Percentiles rank a stretch among this genome's conserved stretches.
phyloP scores from a whole-genome alignment of 2,329 filamentous ascomycete species.

The Colletotrichum coccodes region DNA sequence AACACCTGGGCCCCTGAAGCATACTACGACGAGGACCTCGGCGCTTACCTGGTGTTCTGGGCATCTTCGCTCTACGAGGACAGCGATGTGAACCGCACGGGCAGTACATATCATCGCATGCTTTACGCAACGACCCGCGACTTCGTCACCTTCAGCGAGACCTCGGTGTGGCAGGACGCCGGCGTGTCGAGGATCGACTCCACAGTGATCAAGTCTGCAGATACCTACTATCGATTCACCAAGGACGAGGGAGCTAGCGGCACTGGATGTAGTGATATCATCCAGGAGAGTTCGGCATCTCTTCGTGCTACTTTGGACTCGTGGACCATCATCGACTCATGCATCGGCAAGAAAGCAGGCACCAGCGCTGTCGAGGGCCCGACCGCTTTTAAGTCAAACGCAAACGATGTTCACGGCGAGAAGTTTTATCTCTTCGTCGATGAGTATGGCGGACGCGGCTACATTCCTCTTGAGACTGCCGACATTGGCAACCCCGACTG shows the following conservation, averaged over 20 bases:
- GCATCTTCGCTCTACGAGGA: conserved; percentile 51
- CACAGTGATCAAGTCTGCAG: conserved; percentile 55
- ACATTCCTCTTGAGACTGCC: conserved; percentile 62
- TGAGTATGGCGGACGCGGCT: conserved; percentile 61
- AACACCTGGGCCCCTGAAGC: conserved; percentile 66
- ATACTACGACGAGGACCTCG: conserved; percentile 55
- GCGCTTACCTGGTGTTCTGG: conserved; percentile 59
- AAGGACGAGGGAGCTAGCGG: conserved; percentile 60
- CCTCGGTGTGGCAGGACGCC: conserved; percentile 62
- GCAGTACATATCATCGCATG: conserved; percentile 61
- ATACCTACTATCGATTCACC: conserved; percentile 61
- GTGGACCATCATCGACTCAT: conserved; percentile 57
- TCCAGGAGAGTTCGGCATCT: conserved; percentile 58
- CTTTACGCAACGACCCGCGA: conserved; percentile 61
- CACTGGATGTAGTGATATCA: conserved; percentile 64
- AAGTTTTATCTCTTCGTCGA: conserved; percentile 67
- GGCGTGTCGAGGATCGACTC: conserved; percentile 63
- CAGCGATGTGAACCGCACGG: conserved; percentile 51
- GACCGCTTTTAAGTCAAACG: conserved; percentile 61
- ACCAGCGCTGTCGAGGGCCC: conserved; percentile 61
- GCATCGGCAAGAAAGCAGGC: conserved; percentile 62
- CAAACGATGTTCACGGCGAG: conserved; percentile 58
- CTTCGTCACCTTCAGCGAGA: conserved; percentile 59
- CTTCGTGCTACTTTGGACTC: conserved; percentile 51
- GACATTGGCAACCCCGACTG: conserved; percentile 60